Evolutionary conservation across 208 protist genomes (phyloP).

Genomic region (Crithidia sp.): DNA sequence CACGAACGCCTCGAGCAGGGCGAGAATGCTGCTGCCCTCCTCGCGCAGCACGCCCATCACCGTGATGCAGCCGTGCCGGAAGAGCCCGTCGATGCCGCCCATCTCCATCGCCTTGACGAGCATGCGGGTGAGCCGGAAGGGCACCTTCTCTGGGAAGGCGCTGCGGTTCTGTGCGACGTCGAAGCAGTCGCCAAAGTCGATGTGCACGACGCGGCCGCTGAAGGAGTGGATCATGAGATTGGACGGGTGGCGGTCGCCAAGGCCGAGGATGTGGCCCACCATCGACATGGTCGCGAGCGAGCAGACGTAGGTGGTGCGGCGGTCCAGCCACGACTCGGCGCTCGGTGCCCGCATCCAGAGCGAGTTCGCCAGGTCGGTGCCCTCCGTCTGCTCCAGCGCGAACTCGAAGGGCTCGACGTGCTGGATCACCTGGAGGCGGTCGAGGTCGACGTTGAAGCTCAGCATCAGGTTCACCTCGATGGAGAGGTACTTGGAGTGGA

Average conservation of each 20-base stretch:
- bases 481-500: constrained; percentile 83
- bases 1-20: constrained; percentile 99
- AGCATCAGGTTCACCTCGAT: constrained; percentile 94
- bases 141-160: constrained; percentile 99
- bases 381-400: constrained; percentile 95
- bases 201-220: constrained; percentile 99
- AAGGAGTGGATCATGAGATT: constrained; percentile 99
- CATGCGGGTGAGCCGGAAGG: constrained; percentile 99
- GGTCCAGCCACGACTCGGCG: constrained; percentile 98
- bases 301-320: constrained; percentile 98
- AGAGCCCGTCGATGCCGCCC: constrained; percentile 99
- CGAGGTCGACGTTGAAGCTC: constrained; percentile 92
- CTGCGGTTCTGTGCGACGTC: constrained; percentile 98
- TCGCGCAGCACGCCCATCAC: constrained; percentile 98
- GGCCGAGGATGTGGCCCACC: constrained; percentile 98
- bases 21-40: constrained; percentile 98
- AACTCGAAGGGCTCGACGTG: constrained; percentile 99
- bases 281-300: constrained; percentile 99
- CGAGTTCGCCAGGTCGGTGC: constrained; percentile 95
- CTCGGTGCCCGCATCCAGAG: constrained; percentile 98
- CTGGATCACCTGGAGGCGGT: constrained; percentile 97
- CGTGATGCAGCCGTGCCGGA: constrained; percentile 96
- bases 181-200: constrained; percentile 99
- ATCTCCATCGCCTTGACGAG: constrained; percentile 99
- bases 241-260: constrained; percentile 99